Evolutionary conservation across 495 filamentous ascomycete species (phyloP).

Genomic region (Venustampulla echinocandica): DNA sequence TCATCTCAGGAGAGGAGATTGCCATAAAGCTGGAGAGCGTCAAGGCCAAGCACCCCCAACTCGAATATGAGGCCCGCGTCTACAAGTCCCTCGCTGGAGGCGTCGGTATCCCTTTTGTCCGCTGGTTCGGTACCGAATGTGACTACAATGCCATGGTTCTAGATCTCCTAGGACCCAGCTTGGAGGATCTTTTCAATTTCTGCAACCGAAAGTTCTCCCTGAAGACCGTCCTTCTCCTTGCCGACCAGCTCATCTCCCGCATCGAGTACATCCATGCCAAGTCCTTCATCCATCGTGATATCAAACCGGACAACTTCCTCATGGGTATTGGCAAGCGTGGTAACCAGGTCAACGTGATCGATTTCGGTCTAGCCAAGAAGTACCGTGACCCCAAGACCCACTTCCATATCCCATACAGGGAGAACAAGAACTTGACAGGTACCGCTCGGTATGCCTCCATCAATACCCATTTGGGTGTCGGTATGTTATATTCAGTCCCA

Average conservation of each 20-base stretch:
- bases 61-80: conserved; percentile 98
- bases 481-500: conserved; percentile 34
- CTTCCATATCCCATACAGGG: conserved; percentile 99
- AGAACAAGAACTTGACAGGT: conserved; percentile 99
- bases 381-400: conserved; percentile 99
- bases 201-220: conserved; percentile 99
- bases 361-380: conserved; percentile 99
- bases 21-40: conserved; percentile 99
- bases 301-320: conserved; percentile 99
- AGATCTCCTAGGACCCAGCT: conserved; percentile 89
- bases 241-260: conserved; percentile 97
- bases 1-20: conserved; percentile 99
- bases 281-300: conserved; percentile 99
- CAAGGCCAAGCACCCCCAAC: conserved; percentile 98
- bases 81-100: conserved; percentile 99
- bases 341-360: conserved; percentile 99
- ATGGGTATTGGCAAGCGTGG: conserved; percentile 99
- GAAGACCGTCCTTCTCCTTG: conserved; percentile 97
- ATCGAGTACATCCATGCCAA: conserved; percentile 99
- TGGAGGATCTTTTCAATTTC: conserved; percentile 99
- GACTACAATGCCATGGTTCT: conserved; percentile 99
- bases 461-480: conserved; percentile 96
- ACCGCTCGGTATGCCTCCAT: conserved; percentile 99
- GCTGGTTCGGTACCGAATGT: conserved; percentile 99
- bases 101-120: conserved; percentile 97